Base-by-base conservation (phyloP, 371 early-diverging fungal species). In the Lichtheimia ornata region DNA sequence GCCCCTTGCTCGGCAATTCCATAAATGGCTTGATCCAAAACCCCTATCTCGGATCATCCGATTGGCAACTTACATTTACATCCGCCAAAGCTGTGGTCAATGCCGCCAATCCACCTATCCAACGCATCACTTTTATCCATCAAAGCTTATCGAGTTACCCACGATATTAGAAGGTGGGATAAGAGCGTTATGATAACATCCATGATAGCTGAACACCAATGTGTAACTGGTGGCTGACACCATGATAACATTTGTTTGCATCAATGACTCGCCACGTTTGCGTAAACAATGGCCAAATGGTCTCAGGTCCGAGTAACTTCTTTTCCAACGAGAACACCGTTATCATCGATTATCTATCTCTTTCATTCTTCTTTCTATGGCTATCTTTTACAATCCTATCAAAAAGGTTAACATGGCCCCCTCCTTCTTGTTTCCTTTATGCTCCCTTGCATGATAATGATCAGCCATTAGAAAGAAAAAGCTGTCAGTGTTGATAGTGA, bases 201-300 rank as follows among this genome's bases (percentile, higher is more conserved):
- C 35, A 35, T 28, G 35, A 35, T 35, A 35, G 35, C 9, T 2
- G 35, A 0, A 4, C 35, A 35, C 35, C 2, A 35, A 35, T 35
- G 35, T 35, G 35, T 35, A 35, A 35, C 35, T 35, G 35, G 11
- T 35, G 35, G 35, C 11, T 35, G 6, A 35, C 11, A 35, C n/a
- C 13, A 53, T 30, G 35, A 25, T 53, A 35, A 3, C 53, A 35
- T 53, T 54, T 54, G 54, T 54, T 54, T 54, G 41, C 24, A 6
- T 54, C 18, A 41, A 54, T 54, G 54, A 54, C 54, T 54, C 54
- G 54, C 41, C 54, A 40, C 41, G 41, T 54, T 54, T 35, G 54
- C 15, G 41, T 40, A 40, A 40, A 40, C 24, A 22, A 14, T 24
- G 11, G 20, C 47, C 47, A 47, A 47, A 47, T 47, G 20, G 35